Evolutionary conservation across 148 eudicot genomes (phyloP).

Genomic region (Polygonum maritimum): DNA sequence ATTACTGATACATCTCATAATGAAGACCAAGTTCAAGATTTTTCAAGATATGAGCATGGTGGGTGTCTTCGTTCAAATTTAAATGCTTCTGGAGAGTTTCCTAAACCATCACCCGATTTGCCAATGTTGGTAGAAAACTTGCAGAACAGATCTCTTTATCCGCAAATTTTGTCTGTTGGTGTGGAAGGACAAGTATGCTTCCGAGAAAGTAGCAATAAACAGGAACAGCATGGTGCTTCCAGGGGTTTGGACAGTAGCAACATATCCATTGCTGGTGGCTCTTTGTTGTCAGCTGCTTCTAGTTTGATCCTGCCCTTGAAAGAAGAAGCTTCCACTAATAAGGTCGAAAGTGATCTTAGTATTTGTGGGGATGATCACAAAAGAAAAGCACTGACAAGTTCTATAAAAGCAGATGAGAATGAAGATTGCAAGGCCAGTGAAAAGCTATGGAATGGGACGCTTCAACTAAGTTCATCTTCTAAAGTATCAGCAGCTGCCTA

Average conservation of each 20-base stretch:
- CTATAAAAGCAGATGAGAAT: slow-evolving; percentile 23
- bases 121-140: slow-evolving; percentile 1
- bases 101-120: neutral
- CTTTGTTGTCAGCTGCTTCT: slow-evolving; percentile 19
- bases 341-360: slow-evolving; percentile 17
- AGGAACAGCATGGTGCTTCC: slow-evolving; percentile 14
- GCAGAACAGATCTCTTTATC: slow-evolving; percentile 13
- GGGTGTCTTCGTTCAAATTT: neutral
- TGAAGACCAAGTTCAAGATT: slow-evolving; percentile 7
- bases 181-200: slow-evolving; percentile 16
- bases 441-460: slow-evolving; percentile 71
- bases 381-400: slow-evolving; percentile 13
- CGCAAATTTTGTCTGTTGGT: slow-evolving; percentile 12
- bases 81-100: slow-evolving; percentile 6
- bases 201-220: slow-evolving; percentile 19
- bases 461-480: slow-evolving; percentile 57
- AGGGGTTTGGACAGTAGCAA: slow-evolving; percentile 9
- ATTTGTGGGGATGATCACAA: slow-evolving; percentile 15
- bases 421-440: slow-evolving; percentile 28
- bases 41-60: neutral
- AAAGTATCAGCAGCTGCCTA: slow-evolving; percentile 50
- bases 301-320: slow-evolving; percentile 15
- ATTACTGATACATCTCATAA: slow-evolving; percentile 3
- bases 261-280: slow-evolving; percentile 9
- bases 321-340: slow-evolving; percentile 18